phyloP scores from a whole-genome alignment of 83 land plant species.

The Picea engelmannii region DNA sequence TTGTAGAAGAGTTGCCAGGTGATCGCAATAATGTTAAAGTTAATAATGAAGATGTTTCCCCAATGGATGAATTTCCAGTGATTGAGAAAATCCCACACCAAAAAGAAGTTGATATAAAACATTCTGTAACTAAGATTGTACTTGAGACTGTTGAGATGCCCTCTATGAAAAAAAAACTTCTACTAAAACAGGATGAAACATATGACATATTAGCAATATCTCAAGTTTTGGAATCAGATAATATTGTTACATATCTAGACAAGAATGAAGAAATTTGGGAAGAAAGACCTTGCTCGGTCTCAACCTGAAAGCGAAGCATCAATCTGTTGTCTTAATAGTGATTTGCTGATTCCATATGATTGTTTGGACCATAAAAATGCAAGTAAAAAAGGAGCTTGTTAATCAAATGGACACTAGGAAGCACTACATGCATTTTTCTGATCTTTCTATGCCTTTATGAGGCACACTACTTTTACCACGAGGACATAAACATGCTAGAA shows the following conservation, averaged over 20 bases:
- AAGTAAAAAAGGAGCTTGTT: neutral
- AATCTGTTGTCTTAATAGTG: neutral
- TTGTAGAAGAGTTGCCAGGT: neutral
- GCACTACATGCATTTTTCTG: conserved; percentile 2
- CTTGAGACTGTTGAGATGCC: neutral
- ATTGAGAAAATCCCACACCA: neutral
- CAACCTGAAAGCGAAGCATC: neutral
- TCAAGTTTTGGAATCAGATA: neutral
- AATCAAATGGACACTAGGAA: neutral
- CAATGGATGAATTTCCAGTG: neutral
- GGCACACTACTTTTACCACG: conserved; percentile 17
- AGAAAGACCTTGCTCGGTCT: neutral
- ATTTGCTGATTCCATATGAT: neutral
- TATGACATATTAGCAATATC: neutral
- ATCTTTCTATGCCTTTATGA: conserved; percentile 4
- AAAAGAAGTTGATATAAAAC: neutral
- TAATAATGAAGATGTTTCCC: neutral
- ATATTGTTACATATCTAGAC: neutral
- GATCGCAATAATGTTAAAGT: neutral
- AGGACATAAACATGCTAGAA: conserved; percentile 10
- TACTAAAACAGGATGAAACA: neutral
- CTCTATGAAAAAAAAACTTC: neutral
- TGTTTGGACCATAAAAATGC: neutral
- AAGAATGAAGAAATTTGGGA: neutral
- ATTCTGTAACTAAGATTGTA: neutral